phyloP scores from a whole-genome alignment of 441 rosid species.

The Kokia cookei region DNA sequence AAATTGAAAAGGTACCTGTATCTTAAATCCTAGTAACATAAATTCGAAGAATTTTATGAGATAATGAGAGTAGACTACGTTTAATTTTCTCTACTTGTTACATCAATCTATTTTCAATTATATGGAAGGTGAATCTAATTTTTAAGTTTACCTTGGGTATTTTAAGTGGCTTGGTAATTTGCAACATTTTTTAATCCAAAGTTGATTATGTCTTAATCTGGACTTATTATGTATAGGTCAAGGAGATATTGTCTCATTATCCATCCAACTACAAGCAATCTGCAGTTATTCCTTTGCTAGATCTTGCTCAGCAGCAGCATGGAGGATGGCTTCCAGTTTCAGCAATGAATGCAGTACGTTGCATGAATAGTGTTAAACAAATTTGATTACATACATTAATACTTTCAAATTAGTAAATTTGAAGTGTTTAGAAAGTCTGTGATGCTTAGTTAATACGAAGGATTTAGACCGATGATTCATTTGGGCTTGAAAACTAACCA shows the following conservation, averaged over 20 bases:
- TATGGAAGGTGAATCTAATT: not conserved
- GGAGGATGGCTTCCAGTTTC: constrained; percentile 11
- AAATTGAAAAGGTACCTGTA: not conserved
- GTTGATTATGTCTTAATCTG: not conserved
- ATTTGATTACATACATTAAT: not conserved
- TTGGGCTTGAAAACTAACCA: not conserved
- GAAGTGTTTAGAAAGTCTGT: not conserved
- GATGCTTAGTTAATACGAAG: not conserved
- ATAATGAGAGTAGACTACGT: not conserved
- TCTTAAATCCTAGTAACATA: not conserved
- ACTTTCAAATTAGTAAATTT: not conserved
- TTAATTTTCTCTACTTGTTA: not conserved
- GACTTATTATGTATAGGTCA: constrained; percentile 40
- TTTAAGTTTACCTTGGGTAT: not conserved
- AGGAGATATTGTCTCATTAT: constrained; percentile 91
- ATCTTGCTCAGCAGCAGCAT: constrained; percentile 96
- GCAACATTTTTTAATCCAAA: not conserved
- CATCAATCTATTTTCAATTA: not conserved
- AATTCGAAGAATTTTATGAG: not conserved
- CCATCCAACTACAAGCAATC: constrained; percentile 99
- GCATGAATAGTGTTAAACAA: not conserved
- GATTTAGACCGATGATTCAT: not conserved
- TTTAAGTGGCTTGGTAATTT: not conserved
- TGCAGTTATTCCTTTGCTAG: constrained; percentile 93
- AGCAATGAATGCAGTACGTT: constrained; percentile 32